Conservation (phyloP, 2,329 filamentous ascomycete species). For the Knufia petricola region DNA sequence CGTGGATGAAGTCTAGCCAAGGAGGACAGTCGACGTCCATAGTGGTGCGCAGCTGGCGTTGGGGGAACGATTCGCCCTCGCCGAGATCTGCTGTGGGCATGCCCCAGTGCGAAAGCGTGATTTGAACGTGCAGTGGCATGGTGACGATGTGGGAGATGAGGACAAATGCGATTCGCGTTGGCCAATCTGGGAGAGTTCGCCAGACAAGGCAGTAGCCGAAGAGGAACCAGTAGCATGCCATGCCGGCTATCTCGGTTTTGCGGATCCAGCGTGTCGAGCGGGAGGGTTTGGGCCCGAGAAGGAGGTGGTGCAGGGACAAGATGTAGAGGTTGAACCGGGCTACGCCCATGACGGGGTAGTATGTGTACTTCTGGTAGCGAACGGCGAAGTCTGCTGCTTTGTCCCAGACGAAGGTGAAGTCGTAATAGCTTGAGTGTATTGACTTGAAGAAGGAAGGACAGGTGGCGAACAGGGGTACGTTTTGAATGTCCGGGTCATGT, state of each 20-base stretch:
- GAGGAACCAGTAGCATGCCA: slow-evolving; percentile 75
- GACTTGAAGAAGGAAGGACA: slow-evolving; percentile 69
- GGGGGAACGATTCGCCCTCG: slow-evolving; percentile 72
- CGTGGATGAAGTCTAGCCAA: slow-evolving; percentile 84
- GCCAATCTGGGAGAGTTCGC: slow-evolving; percentile 57
- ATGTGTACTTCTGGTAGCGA: slow-evolving; percentile 68
- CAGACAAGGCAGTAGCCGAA: slow-evolving; percentile 77
- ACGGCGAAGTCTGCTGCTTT: slow-evolving; percentile 58
- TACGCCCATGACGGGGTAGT: slow-evolving; percentile 71
- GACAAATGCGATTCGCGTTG: slow-evolving; percentile 61
- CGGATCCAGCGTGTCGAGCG: slow-evolving; percentile 72
- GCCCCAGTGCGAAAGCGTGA: slow-evolving; percentile 86
- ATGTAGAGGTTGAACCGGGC: slow-evolving; percentile 82
- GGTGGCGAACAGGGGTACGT: slow-evolving; percentile 80
- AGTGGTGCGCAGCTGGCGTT: slow-evolving; percentile 82
- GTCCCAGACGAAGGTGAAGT: slow-evolving; percentile 70
- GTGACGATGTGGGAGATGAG: slow-evolving; percentile 71
- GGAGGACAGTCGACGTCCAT: slow-evolving; percentile 85
- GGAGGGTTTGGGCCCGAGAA: slow-evolving; percentile 58
- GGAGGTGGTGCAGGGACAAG: slow-evolving; percentile 68
- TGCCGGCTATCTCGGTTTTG: slow-evolving; percentile 64
- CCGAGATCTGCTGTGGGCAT: slow-evolving; percentile 86
- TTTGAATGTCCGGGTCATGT: slow-evolving; percentile 90
- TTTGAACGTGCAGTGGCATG: slow-evolving; percentile 75
- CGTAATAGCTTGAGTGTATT: slow-evolving; percentile 73